A percentile compares a stretch with the other conserved stretches of the same genome.
Evolutionary conservation across 2,329 filamentous ascomycete species (phyloP).

Genomic region (Nemania serpens): DNA sequence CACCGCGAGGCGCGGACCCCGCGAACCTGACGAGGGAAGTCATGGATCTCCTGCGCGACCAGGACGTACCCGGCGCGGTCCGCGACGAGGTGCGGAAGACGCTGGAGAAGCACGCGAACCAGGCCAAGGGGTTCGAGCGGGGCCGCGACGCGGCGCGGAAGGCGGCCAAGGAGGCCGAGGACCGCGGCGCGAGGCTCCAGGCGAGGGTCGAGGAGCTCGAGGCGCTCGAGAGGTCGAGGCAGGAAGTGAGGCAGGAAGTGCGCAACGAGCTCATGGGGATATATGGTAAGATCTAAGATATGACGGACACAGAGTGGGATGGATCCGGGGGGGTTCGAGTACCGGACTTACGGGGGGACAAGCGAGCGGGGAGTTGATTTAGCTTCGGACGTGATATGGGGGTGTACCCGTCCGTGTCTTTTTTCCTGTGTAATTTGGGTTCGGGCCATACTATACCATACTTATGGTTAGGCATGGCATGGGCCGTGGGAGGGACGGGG

Average conservation of each 20-base stretch:
- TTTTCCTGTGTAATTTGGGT: too few relatives aligned
- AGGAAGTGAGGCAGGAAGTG: slow-evolving; percentile 26
- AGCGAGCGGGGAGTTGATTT: too few relatives aligned
- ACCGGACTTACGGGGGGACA: too few relatives aligned
- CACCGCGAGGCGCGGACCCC: slow-evolving; percentile 19
- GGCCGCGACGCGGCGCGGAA: slow-evolving; percentile 70
- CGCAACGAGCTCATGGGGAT: slow-evolving; percentile 13
- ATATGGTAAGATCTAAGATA: slow-evolving; percentile 7
- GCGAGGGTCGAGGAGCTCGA: slow-evolving; percentile 47
- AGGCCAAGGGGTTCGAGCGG: slow-evolving; percentile 63
- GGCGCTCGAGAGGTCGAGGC: slow-evolving; percentile 48
- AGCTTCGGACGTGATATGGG: too few relatives aligned
- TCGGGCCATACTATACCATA: too few relatives aligned
- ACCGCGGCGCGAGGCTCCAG: slow-evolving; percentile 45
- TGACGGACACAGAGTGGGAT: not conserved
- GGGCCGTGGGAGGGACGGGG: too few relatives aligned
- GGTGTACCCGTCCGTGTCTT: too few relatives aligned
- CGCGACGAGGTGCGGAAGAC: slow-evolving; percentile 47
- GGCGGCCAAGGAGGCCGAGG: slow-evolving; percentile 65
- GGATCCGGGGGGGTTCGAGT: not conserved
- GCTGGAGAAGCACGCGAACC: slow-evolving; percentile 61
- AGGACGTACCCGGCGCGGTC: slow-evolving; percentile 46
- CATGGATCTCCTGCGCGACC: slow-evolving; percentile 53
- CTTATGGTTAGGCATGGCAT: too few relatives aligned
- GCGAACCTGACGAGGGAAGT: slow-evolving; percentile 51